Evolutionary conservation across 1,284 basidiomycete species (phyloP), one percentile per base, ranked within the genome.

Genomic region (Hypsizygus ulmarius): DNA sequence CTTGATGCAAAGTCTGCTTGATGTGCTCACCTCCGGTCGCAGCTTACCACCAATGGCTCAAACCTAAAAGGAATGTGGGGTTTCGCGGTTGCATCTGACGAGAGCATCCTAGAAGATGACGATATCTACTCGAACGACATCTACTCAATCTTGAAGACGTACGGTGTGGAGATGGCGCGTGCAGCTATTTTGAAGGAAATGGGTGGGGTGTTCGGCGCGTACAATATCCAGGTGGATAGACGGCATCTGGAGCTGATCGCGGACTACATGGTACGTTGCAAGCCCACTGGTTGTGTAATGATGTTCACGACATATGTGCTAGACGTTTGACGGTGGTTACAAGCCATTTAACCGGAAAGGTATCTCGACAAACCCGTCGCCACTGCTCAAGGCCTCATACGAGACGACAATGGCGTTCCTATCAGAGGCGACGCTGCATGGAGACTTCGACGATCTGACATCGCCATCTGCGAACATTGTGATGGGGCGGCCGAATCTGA

Each of bases 301-400:
- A 47, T 37, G 36, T 33, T 43, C 59, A 43, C 50, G 43, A 48
- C 35, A 34, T 50, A 40, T 43, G 49, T 41, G 10, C 29, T 59
- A 98, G 93, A 99, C 97, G 0, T 97, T 95, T 63, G 92, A 94
- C 43, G 97, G 97, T 38, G 93, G 90, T 18, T 99, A 96, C 76
- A 92, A 91, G 67, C 94, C 97, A 1, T 99, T 99, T 75, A 99
- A 97, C 69, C 87, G 97, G 44, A 93, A 88, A 51, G 97, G 97
- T 55, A 89, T 99, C 51, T 87, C 91, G 15, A 85, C 87, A 47
- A 92, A 93, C 65, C 84, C 92, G 6, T 97, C 94, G 19, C 93
- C 96, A 3, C 77, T 99, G 39, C 82, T 98, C 52, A 99, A 99
- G 71, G 96, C 97, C 2, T 95, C 92, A 5, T 99, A 91, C 69